Evolutionary conservation across 1,139 yeast genomes (phyloP), one percentile per base, ranked within the genome.

Genomic region (Eremothecium coryli): DNA sequence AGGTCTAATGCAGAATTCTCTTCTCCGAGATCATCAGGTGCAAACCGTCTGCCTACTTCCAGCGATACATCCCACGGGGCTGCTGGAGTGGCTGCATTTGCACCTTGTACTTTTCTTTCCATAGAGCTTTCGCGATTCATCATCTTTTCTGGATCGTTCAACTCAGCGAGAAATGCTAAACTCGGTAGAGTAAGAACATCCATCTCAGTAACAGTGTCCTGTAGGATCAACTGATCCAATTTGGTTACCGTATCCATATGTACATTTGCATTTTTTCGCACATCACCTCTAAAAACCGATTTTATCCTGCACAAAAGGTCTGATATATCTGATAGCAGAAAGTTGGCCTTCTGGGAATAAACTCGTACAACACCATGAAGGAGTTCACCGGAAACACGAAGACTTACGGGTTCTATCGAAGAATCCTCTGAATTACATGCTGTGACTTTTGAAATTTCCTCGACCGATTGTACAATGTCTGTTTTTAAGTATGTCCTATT

Each of bases 321-420:
- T 34, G 76, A 72, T 26, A 86, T 90, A 53, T 90, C 98, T 41
- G 85, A 93, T 33, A 82, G 65, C 28, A 90, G 65, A 47, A 84
- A 82, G 46, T 79, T 78, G 16, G 96, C 86, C 60, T 88, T 85
- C 41, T 93, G 68, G 21, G 90, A 79, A 58, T 86, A 88, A 15
- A 90, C 88, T 39, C 86, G 69, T 21, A 86, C 94, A 9, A 90
- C 85, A 32, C 97, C 97, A 37, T 82, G 74, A 33, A 90, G 65
- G 38, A 88, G 65, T 52, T 86, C 96, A 6, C 96, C 95, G 1
- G 95, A 82, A 25, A 86, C 66, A 40, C 97, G 67, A 35, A 90
- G 65, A 0, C 96, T 85, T 40, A 86, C 68, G 11, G 82, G 72
- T 37, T 67, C 72, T 12, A 38, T 35, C 3, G 50, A 36, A 5